These are phyloP conservation scores for Candolleomyces eurysporus DNA, from an alignment of 768 basidiomycete species.

Conservation along the genomic window DNA sequence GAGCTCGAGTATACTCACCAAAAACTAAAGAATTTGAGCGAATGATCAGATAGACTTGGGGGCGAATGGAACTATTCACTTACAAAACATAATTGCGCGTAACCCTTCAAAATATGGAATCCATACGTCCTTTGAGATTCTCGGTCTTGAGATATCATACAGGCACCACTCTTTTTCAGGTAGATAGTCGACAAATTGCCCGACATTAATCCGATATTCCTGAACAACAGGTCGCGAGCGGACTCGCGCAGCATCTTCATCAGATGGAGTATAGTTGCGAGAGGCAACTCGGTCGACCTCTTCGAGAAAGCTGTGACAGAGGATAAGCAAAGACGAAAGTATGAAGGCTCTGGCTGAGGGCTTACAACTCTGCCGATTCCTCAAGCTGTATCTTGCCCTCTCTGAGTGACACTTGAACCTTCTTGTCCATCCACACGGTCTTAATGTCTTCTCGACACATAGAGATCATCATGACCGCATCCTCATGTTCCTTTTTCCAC, in stretches of 20 bases:
- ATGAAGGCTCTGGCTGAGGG: neutral
- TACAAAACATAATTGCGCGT: conserved; percentile 73
- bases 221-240: conserved; percentile 68
- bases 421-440: conserved; percentile 58
- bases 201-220: conserved; percentile 54
- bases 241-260: conserved; percentile 71
- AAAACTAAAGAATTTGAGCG: neutral
- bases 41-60: conserved; percentile 34
- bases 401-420: conserved; percentile 47
- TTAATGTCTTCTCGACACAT: conserved; percentile 61
- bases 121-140: conserved; percentile 77
- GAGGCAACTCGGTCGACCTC: conserved; percentile 63
- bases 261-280: conserved; percentile 58
- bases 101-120: conserved; percentile 78
- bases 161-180: conserved; percentile 49
- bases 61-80: conserved; percentile 10
- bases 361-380: conserved; percentile 69
- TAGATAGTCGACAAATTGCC: conserved; percentile 1
- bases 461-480: conserved; percentile 39
- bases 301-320: conserved; percentile 54
- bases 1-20: neutral
- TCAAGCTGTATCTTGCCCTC: conserved; percentile 45
- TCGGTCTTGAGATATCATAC: conserved; percentile 75
- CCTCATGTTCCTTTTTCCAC: neutral
- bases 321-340: neutral